Conservation (phyloP, 495 filamentous ascomycete species). For the Evansstolkia leycettana region DNA sequence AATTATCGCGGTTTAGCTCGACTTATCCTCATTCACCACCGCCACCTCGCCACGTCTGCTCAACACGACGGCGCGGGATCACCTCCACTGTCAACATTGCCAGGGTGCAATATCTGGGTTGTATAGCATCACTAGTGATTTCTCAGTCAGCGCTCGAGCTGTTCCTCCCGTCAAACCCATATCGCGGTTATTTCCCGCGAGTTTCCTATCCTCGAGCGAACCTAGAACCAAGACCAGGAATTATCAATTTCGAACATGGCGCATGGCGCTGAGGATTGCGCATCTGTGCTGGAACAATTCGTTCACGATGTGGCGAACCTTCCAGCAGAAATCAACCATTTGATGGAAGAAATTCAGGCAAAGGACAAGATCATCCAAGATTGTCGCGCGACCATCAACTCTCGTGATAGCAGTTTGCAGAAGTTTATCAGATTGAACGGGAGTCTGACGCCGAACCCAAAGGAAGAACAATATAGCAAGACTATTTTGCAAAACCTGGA, state of each 20-base stretch:
- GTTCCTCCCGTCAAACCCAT: too few species aligned
- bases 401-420: slow-evolving; percentile 71
- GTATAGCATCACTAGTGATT: too few species aligned
- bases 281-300: slow-evolving; percentile 85
- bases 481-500: slow-evolving; percentile 62
- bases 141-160: too few species aligned
- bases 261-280: slow-evolving; percentile 56
- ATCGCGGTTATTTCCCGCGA: too few species aligned
- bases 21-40: too few species aligned
- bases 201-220: too few species aligned
- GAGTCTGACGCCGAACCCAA: slow-evolving; percentile 68
- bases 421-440: slow-evolving; percentile 83
- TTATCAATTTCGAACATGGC: slow-evolving; percentile 15
- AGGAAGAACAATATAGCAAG: slow-evolving; percentile 64
- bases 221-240: background rate
- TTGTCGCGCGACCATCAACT: slow-evolving; percentile 58
- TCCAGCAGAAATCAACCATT: slow-evolving; percentile 79
- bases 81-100: too few species aligned
- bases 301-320: slow-evolving; percentile 83
- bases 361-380: slow-evolving; percentile 76
- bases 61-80: too few species aligned
- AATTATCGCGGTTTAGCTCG: too few species aligned
- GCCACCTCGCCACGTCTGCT: too few species aligned
- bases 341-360: slow-evolving; percentile 87
- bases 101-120: too few species aligned